Base-by-base conservation (phyloP, 2,329 filamentous ascomycete genomes). In the Alternaria sp. region DNA sequence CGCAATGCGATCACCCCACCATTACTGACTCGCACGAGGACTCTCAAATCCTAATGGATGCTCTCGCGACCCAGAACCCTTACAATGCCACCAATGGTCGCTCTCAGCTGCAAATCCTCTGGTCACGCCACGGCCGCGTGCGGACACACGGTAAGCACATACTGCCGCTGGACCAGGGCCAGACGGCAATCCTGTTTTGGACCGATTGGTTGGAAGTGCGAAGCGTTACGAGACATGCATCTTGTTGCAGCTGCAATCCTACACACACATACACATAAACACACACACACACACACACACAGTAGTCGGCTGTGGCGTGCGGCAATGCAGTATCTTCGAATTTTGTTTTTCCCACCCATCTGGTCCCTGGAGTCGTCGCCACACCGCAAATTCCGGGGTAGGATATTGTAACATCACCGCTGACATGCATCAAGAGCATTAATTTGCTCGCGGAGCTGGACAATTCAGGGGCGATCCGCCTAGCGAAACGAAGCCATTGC, bases 121-220 rank as follows among this genome's bases (percentile, higher is more conserved):
- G 24, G 39, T 39, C 26, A 29, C 14, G 29, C 29, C 2, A 11
- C 10, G 13, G 44, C 13, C 44, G 29, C 29, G n/a, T 9, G 36
- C 37, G 44, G 21, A 59, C 39, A 59, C 39, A 48, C 56, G 56
- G 45, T 24, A 59, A 51, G 56, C 56, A 59, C 46, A 46, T 51
- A 40, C 51, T 55, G 24, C 56, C 56, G 56, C 34, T 44, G 26
- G 11, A 34, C 46, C 26, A 51, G 50, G 48, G 5, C 36, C 3
- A 40, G 48, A 39, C 33, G 44, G 26, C 2, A 51, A n/a, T 26
- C n/a, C 24, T 21, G 17, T 21, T 13, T 28, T 39, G 36, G 17
- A 51, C 51, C 51, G 51, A 48, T 48, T 55, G 46, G 51, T n/a
- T 21, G 26, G 33, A 44, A n/a, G 26, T 8, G 17, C 37, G 28